Percentiles rank a stretch among this genome's conserved stretches.
Evolutionary conservation across 495 filamentous ascomycete species (phyloP).

Genomic region (Patellaria atrata): DNA sequence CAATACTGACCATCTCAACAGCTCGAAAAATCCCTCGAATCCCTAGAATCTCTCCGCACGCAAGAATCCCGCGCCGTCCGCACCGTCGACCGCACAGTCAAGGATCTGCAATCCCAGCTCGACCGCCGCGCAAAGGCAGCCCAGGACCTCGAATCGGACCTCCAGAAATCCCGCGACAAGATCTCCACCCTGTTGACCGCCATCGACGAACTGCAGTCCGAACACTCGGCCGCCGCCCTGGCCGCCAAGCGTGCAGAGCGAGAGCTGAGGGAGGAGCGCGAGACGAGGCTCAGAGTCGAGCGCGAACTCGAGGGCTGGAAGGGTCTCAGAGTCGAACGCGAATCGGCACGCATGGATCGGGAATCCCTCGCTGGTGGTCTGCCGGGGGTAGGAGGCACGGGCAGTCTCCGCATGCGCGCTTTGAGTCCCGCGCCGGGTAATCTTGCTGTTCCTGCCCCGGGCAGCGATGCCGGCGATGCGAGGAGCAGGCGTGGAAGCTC

Average conservation of each 20-base stretch:
- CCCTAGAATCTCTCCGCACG: constrained; percentile 59
- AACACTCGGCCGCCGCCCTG: constrained; percentile 67
- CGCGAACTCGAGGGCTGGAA: constrained; percentile 83
- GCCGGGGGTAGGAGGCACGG: constrained; percentile 11
- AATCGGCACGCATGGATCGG: constrained; percentile 20
- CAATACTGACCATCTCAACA: constrained; percentile 29
- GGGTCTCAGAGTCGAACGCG: constrained; percentile 47
- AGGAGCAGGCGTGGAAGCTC: constrained; percentile 27
- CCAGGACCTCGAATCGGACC: constrained; percentile 62
- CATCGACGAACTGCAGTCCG: constrained; percentile 85
- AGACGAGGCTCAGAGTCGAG: constrained; percentile 69
- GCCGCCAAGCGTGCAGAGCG: constrained; percentile 71
- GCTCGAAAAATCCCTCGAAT: constrained; percentile 87
- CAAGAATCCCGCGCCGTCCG: constrained; percentile 75
- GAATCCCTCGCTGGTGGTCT: no score
- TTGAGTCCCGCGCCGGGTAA: constrained; percentile 27
- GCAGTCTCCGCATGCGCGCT: no score
- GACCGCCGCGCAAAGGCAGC: constrained; percentile 82
- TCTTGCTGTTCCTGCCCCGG: constrained; percentile 13
- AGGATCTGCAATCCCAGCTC: constrained; percentile 84
- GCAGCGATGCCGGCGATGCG: constrained; percentile 24
- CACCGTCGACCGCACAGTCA: constrained; percentile 87
- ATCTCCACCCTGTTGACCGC: constrained; percentile 73
- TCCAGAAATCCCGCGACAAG: constrained; percentile 73
- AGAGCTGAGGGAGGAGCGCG: constrained; percentile 77